Evolutionary conservation across 2,329 filamentous ascomycete genomes (phyloP).

Genomic region (Metarhizium album): DNA sequence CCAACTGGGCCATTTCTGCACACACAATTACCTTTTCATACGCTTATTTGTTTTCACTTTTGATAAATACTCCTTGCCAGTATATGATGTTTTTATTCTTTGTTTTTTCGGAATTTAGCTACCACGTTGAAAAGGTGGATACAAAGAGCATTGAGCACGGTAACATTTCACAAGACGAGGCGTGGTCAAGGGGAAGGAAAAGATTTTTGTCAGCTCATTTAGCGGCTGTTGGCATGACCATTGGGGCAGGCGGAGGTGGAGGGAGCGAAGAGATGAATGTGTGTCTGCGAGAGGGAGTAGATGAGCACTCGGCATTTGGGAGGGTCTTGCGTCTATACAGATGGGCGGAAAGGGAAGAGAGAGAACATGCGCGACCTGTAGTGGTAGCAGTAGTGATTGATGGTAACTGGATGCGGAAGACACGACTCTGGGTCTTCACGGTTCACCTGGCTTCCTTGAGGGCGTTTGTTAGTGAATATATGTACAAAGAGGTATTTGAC

Average conservation of each 20-base stretch:
- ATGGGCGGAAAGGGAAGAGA: background rate
- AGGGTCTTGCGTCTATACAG: background rate
- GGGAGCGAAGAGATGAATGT: slow-evolving; percentile 5
- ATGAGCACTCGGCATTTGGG: slow-evolving; percentile 2
- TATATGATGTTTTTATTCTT: slow-evolving; percentile 1
- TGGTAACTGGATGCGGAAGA: slow-evolving; percentile 17
- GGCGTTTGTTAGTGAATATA: background rate
- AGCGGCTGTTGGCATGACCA: background rate
- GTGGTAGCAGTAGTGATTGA: slow-evolving; percentile 5
- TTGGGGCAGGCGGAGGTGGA: background rate
- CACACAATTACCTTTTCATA: background rate
- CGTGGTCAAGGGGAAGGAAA: background rate
- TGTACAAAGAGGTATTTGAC: too few relatives aligned
- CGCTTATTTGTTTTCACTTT: slow-evolving; percentile 3
- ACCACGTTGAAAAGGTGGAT: background rate
- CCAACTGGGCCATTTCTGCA: background rate
- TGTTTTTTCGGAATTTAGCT: background rate
- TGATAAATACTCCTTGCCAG: slow-evolving; percentile 6
- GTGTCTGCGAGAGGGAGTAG: slow-evolving; percentile 4
- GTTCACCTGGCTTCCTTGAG: background rate
- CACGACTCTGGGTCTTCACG: background rate
- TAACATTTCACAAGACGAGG: background rate
- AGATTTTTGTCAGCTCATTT: background rate
- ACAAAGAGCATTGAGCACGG: background rate
- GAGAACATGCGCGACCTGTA: background rate